A percentile compares a stretch with the other conserved stretches of the same genome.
Evolutionary conservation across 805 yeast genomes (phyloP).

Genomic region (Ogataea pilisensis): DNA sequence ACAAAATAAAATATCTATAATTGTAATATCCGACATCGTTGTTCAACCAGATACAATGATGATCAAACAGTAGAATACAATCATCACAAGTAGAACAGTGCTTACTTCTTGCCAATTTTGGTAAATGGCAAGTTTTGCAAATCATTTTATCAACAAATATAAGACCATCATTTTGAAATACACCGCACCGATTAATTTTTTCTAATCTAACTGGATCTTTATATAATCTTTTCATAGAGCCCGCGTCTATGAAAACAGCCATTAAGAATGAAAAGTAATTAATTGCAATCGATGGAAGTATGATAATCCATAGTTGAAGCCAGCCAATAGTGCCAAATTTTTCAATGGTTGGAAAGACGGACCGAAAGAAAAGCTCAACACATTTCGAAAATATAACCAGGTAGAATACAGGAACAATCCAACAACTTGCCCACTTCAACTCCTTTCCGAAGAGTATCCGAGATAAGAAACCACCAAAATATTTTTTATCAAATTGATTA

Average conservation of each 20-base stretch:
- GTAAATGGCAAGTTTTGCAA: constrained; percentile 52
- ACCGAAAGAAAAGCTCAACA: constrained; percentile 21
- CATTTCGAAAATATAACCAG: constrained; percentile 31
- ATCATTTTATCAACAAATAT: constrained; percentile 35
- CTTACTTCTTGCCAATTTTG: constrained; percentile 72
- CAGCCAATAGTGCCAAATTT: constrained; percentile 5
- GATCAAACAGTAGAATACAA: constrained; percentile 64
- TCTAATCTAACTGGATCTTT: constrained; percentile 4
- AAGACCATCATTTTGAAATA: constrained; percentile 36
- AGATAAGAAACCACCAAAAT: constrained; percentile 22
- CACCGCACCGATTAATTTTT: constrained; percentile 4
- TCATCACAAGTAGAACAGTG: constrained; percentile 70
- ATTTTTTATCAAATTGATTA: constrained; percentile 19
- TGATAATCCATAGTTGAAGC: constrained; percentile 17
- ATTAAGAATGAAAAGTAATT: constrained; percentile 35
- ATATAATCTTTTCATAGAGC: constrained; percentile 25
- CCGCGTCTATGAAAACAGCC: constrained; percentile 43
- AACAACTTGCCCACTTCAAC: constrained; percentile 27
- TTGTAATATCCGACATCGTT: constrained; percentile 53
- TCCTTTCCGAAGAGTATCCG: constrained; percentile 7
- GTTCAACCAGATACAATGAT: constrained; percentile 53
- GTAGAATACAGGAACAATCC: constrained; percentile 44
- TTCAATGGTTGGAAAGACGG: constrained; percentile 17
- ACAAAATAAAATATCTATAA: constrained; percentile 44
- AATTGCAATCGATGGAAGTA: constrained; percentile 30